phyloP scores from a whole-genome alignment of 768 basidiomycete species.

The Boletus patriciae region DNA sequence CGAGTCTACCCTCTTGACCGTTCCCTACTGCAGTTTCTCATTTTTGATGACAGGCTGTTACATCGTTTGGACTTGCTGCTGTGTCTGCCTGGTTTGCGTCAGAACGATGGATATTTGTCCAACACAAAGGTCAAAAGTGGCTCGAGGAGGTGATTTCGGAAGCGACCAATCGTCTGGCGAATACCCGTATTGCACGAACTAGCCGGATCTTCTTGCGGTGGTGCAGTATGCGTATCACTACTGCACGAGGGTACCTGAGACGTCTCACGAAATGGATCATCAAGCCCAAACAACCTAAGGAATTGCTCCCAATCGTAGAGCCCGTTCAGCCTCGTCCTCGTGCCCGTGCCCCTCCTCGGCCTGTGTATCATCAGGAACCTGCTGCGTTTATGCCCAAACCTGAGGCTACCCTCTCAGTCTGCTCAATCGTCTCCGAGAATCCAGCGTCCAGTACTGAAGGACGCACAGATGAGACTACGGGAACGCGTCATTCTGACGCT shows the following conservation, averaged over 20 bases:
- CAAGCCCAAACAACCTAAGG: conserved; percentile 23
- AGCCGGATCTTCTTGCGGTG: conserved; percentile 27
- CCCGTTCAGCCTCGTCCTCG: conserved; percentile 18
- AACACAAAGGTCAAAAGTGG: conserved; percentile 53
- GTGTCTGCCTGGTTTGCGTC: conserved; percentile 56
- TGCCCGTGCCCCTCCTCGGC: conserved; percentile 11
- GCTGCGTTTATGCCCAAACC: conserved; percentile 16
- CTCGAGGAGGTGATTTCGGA: conserved; percentile 45
- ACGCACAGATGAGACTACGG: conserved; percentile 28
- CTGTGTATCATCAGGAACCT: conserved; percentile 25
- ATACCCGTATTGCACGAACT: conserved; percentile 26
- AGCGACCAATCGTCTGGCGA: conserved; percentile 26
- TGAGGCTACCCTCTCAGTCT: conserved; percentile 27
- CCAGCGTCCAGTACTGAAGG: conserved; percentile 29
- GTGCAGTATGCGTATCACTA: conserved; percentile 23
- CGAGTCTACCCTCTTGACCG: conserved; percentile 14
- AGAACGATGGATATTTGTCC: conserved; percentile 49
- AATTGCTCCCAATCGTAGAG: conserved; percentile 26
- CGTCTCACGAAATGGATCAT: conserved; percentile 25
- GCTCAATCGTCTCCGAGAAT: conserved; percentile 28
- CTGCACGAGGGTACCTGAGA: conserved; percentile 22
- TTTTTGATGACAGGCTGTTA: conserved; percentile 30
- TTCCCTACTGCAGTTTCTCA: conserved; percentile 9
- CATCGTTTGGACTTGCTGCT: conserved; percentile 45
- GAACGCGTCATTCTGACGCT: conserved; percentile 29